Conservation (phyloP, 331 rosid species). For the Acacia pycnantha region DNA sequence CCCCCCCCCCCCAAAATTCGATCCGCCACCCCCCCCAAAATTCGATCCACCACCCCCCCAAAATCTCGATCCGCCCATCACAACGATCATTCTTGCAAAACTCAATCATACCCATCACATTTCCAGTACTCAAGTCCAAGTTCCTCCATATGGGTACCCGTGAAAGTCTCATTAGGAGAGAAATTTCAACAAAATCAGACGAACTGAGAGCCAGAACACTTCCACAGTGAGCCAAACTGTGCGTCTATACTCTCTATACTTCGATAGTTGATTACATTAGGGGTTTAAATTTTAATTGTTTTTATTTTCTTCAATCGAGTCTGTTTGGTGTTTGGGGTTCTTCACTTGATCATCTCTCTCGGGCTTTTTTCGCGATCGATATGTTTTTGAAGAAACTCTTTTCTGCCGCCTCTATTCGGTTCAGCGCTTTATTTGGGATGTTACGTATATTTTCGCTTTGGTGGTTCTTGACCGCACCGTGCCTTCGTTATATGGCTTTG, state of each 20-base stretch:
- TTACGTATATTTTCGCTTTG: slow-evolving; percentile 83
- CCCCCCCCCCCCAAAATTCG: no score
- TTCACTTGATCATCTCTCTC: slow-evolving; percentile 71
- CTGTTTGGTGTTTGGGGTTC: slow-evolving; percentile 45
- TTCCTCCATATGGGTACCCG: slow-evolving; percentile 22
- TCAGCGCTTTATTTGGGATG: slow-evolving; percentile 96
- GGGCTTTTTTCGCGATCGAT: slow-evolving; percentile 66
- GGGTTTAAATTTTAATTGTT: neutral
- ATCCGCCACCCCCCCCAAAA: no score
- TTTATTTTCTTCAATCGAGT: neutral
- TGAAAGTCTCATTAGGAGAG: slow-evolving; percentile 2
- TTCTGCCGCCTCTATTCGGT: slow-evolving; percentile 72
- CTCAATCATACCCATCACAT: neutral
- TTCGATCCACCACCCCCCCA: no score
- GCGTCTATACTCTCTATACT: neutral
- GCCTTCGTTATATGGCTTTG: slow-evolving; percentile 63
- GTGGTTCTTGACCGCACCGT: slow-evolving; percentile 64
- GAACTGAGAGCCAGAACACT: slow-evolving; percentile 31
- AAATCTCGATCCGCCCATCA: no score
- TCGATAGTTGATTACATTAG: neutral
- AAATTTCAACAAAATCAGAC: slow-evolving; percentile 29
- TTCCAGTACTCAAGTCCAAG: neutral
- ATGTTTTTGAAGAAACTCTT: slow-evolving; percentile 62
- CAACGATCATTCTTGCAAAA: neutral
- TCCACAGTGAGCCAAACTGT: slow-evolving; percentile 25